phyloP scores from a whole-genome alignment of 2,329 filamentous ascomycete species.

The Fragosphaeria purpurea region DNA sequence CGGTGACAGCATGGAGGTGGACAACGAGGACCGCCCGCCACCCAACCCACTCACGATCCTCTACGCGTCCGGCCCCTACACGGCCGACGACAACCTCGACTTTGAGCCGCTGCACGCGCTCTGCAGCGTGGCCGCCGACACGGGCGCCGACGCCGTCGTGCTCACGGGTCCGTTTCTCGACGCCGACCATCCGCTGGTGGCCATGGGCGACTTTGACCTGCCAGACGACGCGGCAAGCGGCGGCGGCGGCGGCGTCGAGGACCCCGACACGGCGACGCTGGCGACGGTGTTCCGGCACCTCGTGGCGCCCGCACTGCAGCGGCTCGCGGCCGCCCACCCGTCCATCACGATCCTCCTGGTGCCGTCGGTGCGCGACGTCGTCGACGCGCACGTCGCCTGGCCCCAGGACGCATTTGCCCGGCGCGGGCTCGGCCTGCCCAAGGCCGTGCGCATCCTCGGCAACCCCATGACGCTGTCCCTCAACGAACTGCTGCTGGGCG shows the following conservation, averaged over 20 bases:
- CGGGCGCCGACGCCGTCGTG: constrained; percentile 67
- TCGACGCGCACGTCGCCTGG: constrained; percentile 79
- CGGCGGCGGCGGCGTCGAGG: constrained; percentile 36
- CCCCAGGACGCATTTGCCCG: constrained; percentile 54
- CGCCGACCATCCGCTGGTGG: constrained; percentile 78
- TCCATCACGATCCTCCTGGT: constrained; percentile 70
- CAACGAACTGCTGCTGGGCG: constrained; percentile 75
- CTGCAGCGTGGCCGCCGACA: constrained; percentile 65
- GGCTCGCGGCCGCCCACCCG: constrained; percentile 61
- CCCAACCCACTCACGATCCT: constrained; percentile 65
- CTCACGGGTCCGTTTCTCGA: constrained; percentile 85
- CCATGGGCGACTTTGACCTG: constrained; percentile 68
- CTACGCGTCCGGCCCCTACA: constrained; percentile 80
- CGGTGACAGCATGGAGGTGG: constrained; percentile 48
- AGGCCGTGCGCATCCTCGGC: constrained; percentile 65
- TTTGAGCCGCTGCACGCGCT: constrained; percentile 80
- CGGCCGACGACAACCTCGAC: constrained; percentile 81
- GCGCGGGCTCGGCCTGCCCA: constrained; percentile 70
- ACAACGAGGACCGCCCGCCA: constrained; percentile 17
- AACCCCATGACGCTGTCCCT: constrained; percentile 85
- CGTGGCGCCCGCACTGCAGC: constrained; percentile 63
- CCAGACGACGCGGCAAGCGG: constrained; percentile 39
- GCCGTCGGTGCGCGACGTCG: constrained; percentile 72
- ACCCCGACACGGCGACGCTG: constrained; percentile 73
- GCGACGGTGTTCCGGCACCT: constrained; percentile 73